Percentiles rank a stretch among this genome's conserved stretches.
Conservation (phyloP, 1,284 basidiomycete species). For the Caloboletus firmus region DNA sequence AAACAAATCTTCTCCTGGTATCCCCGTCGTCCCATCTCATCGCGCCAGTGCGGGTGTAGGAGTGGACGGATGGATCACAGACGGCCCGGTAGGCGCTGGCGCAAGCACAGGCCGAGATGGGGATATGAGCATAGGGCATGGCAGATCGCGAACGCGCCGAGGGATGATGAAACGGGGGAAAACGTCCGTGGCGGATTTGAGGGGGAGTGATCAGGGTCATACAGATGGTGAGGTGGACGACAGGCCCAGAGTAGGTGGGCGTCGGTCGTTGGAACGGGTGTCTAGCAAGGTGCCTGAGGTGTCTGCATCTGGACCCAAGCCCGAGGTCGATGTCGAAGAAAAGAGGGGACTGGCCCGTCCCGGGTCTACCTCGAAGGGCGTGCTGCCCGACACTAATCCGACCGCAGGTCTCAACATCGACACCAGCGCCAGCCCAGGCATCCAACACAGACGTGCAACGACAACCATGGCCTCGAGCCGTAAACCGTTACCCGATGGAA, state of each 20-base stretch:
- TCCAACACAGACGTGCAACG: slow-evolving; percentile 9
- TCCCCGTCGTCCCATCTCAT: not conserved
- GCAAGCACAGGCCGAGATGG: not conserved
- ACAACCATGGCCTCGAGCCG: slow-evolving; percentile 4
- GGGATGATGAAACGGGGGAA: slow-evolving; percentile 15
- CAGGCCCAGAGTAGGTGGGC: not conserved
- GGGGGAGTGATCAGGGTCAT: slow-evolving; percentile 27
- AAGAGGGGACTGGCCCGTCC: not conserved
- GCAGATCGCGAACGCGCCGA: slow-evolving; percentile 1
- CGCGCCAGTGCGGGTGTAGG: not conserved
- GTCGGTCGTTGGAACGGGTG: not conserved
- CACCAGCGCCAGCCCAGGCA: not conserved
- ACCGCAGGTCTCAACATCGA: not conserved
- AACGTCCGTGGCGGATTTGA: slow-evolving; percentile 27
- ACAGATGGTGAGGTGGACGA: slow-evolving; percentile 28
- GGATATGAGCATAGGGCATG: not conserved
- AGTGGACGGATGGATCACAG: slow-evolving; percentile 29
- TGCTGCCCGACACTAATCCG: not conserved
- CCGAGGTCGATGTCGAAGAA: not conserved
- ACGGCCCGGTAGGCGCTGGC: not conserved
- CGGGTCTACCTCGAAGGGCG: not conserved
- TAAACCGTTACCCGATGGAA: not conserved
- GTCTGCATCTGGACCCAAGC: not conserved
- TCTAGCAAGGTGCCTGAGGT: not conserved
- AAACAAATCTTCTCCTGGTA: not conserved